These are phyloP conservation scores for Ganoderma meredithae DNA, from an alignment of 1,284 basidiomycete genomes.

Conservation along the genomic window DNA sequence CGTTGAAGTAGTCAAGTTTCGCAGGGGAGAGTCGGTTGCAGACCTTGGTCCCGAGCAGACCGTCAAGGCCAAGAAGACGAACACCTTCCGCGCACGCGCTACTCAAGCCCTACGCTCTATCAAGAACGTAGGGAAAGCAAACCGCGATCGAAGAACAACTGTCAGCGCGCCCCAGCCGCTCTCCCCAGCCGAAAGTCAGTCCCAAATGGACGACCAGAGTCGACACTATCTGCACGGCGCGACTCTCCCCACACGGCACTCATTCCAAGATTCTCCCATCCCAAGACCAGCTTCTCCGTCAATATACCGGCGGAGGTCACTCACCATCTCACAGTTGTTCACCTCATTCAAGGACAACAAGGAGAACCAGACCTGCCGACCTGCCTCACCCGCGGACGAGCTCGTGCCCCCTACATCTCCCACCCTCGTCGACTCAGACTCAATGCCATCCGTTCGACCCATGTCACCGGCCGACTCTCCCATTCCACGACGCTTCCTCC, in stretches of 20 bases:
- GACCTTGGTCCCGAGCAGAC: conserved; percentile 36
- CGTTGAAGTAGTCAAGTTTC: conserved; percentile 73
- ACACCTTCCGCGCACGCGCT: conserved; percentile 64
- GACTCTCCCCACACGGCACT: conserved; percentile 20
- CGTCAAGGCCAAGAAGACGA: conserved; percentile 50
- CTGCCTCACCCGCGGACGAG: conserved; percentile 30
- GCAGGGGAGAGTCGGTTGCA: conserved; percentile 49
- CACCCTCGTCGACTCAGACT: conserved; percentile 24
- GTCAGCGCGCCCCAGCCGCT: conserved; percentile 28
- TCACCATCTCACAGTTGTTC: conserved; percentile 40
- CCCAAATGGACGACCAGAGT: neutral
- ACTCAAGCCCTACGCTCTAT: conserved; percentile 69
- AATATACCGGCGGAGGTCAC: conserved; percentile 36
- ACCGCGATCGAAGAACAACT: conserved; percentile 21
- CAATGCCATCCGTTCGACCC: conserved; percentile 20
- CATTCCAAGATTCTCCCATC: conserved; percentile 14
- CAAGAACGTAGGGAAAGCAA: conserved; percentile 55
- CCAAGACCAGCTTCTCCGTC: conserved; percentile 31
- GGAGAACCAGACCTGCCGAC: conserved; percentile 28
- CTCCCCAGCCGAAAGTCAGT: neutral
- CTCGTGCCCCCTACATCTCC: conserved; percentile 29
- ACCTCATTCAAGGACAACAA: conserved; percentile 33
- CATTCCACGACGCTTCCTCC: conserved; percentile 23
- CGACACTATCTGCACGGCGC: conserved; percentile 10
- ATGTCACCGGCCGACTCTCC: conserved; percentile 26